Base-by-base conservation (phyloP, 768 basidiomycete species). In the Postia placenta region DNA sequence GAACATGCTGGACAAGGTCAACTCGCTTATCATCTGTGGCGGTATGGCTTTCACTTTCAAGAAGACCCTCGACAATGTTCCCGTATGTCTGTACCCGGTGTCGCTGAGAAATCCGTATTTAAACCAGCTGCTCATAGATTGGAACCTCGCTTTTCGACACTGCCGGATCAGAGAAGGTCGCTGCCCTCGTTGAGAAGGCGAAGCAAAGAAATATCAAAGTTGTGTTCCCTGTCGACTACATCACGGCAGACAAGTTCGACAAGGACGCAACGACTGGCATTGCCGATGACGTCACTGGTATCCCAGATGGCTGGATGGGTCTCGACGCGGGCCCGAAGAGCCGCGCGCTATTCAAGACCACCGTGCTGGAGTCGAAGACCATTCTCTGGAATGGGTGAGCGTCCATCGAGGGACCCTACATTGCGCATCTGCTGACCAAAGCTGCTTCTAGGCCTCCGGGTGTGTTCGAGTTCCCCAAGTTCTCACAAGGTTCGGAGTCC, bases 41-140 rank as follows among this genome's bases (percentile, higher is more conserved):
- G 95, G 95, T 24, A 99, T 99, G 95, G 90, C 92, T 28, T 99
- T 96, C 73, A 99, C 95, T 49, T 99, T 99, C 80, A 92, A 94
- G 71, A 98, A 97, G 75, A 87, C 84, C 5, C 75, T 95, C 49
- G 79, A 97, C 50, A 75, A 81, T 52, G 76, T 92, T 40, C 65
- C 80, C 42, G 92, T 89, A 60, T 54, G 78, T 60, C 26, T 35
- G 12, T 27, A 37, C 37, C 30, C 14, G 38, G 38, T 14, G 48
- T 39, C 49, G 52, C 43, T 53, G 40, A 17, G 26, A 41, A 42
- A 12, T 48, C 12, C 3, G 22, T 28, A 25, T 22, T 19, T 49
- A n/a, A 17, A 42, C 12, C 9, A 9, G n/a, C 44, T 25, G 20
- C 24, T 47, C 19, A 19, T 54, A 92, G 91, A 99, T 99, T 59